Evolutionary conservation across 2,329 filamentous ascomycete species (phyloP).

Genomic region (Calcarisporium arbuscula): DNA sequence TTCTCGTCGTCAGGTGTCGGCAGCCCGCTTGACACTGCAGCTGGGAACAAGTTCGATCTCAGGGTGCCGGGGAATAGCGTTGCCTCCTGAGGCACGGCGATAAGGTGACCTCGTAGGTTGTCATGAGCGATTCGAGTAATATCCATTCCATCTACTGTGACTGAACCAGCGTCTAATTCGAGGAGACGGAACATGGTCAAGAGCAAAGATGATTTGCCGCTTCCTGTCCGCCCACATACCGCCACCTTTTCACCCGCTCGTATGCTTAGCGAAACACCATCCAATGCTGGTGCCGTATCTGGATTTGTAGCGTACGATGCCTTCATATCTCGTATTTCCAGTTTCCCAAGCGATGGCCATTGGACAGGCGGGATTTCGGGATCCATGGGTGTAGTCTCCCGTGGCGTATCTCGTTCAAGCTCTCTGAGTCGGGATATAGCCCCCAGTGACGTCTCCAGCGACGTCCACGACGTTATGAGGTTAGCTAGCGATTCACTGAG

Average conservation of each 20-base stretch:
- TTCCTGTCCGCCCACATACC: constrained; percentile 29
- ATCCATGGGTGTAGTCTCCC: constrained; percentile 5
- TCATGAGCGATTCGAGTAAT: constrained; percentile 10
- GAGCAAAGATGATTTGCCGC: constrained; percentile 18
- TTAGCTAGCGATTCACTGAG: constrained; percentile 8
- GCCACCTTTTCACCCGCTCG: constrained; percentile 19
- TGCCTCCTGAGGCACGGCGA: constrained; percentile 13
- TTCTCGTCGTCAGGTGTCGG: constrained; percentile 3
- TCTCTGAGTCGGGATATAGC: constrained; percentile 7
- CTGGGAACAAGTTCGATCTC: constrained; percentile 12
- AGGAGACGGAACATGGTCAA: constrained; percentile 12
- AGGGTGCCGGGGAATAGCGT: constrained; percentile 11
- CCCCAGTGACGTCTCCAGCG: constrained; percentile 12
- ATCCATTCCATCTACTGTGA: constrained; percentile 11
- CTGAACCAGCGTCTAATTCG: constrained; percentile 8
- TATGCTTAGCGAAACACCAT: constrained; percentile 7
- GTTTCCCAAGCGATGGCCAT: no score
- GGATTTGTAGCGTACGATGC: no score
- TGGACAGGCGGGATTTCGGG: constrained; percentile 3
- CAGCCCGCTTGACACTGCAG: neutral
- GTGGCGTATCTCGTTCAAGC: constrained; percentile 4
- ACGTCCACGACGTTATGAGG: constrained; percentile 10
- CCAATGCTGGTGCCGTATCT: constrained; percentile 1
- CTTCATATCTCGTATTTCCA: no score
- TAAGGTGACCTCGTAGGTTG: constrained; percentile 12